Base-by-base conservation (phyloP, 1,284 basidiomycete genomes). In the Polyporus tsugae region DNA sequence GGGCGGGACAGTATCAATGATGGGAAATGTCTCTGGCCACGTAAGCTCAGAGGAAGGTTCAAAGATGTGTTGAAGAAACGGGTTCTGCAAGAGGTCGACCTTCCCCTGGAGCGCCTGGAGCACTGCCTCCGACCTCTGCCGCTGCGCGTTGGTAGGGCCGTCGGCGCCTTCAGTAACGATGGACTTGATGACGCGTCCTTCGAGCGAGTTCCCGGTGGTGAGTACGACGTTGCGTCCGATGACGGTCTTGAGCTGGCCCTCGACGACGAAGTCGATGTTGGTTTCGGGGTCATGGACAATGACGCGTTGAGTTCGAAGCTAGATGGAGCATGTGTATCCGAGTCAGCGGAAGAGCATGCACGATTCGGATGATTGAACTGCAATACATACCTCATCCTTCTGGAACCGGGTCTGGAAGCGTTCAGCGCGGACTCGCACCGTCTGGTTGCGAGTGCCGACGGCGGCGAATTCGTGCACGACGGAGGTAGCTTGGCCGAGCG, bases 21-120 rank as follows among this genome's bases (percentile, higher is more conserved):
- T 64, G 1, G 70, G 66, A 59, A 75, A 76, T 38, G 58, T 52
- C 9, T 76, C 75, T 46, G 79, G 78, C 78, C 79, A 80, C 6
- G 58, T 60, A 62, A 77, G 74, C 52, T 72, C 66, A 17, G 74
- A 66, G 41, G 68, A 52, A 19, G 70, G 65, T 4, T 68, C 58
- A 66, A 74, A 74, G 55, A 92, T 87, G 70, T 86, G 86, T 41
- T 84, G 78, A 22, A 90, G 79, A 85, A 89, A 92, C 5, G 88
- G 86, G 70, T 83, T 89, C 29, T 82, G 75, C 49, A 85, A 75
- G 29, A 86, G 67, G 13, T 79, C 75, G 35, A 77, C 66, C 6
- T 72, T 71, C 3, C 87, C 86, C 73, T 91, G 88, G 4, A 92
- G 80, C 53, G 84, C 80, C 22, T 77, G 78, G 5, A 89, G 83